Conservation (phyloP, 2,329 filamentous ascomycete species). For the Pyrenophora tritici-repentis region DNA sequence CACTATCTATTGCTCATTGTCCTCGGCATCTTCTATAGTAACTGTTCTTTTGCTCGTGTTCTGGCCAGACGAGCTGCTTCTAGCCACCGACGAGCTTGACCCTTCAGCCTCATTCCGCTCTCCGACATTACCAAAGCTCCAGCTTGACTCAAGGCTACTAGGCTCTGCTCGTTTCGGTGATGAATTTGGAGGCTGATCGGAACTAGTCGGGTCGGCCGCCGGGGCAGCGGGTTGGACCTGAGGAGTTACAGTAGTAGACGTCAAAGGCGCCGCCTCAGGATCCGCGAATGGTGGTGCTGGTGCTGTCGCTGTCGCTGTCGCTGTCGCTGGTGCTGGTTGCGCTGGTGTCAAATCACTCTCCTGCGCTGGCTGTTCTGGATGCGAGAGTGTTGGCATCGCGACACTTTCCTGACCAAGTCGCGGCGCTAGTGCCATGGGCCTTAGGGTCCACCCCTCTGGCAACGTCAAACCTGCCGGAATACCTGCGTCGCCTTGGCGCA, state of each 20-base stretch:
- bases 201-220: slow-evolving; percentile 5
- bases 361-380: slow-evolving; percentile 10
- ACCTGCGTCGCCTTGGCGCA: slow-evolving; percentile 43
- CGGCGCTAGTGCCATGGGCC: slow-evolving; percentile 37
- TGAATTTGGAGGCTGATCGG: slow-evolving; percentile 13
- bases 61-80: slow-evolving; percentile 29
- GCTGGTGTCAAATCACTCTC: not conserved
- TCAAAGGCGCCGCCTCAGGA: slow-evolving; percentile 4
- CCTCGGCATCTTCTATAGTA: slow-evolving; percentile 42
- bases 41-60: slow-evolving; percentile 31
- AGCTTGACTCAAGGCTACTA: slow-evolving; percentile 43
- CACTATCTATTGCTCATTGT: slow-evolving; percentile 27
- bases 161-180: slow-evolving; percentile 35
- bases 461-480: slow-evolving; percentile 44
- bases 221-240: slow-evolving; percentile 10
- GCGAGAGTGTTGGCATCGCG: slow-evolving; percentile 8
- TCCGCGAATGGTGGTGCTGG: not conserved
- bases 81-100: slow-evolving; percentile 37
- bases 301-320: not conserved
- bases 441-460: slow-evolving; percentile 46
- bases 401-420: slow-evolving; percentile 18
- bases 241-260: slow-evolving; percentile 6
- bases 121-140: slow-evolving; percentile 42
- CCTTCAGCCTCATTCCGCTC: slow-evolving; percentile 33
- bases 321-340: slow-evolving; percentile 2